These are phyloP conservation scores for Dentipellis fragilis DNA, from an alignment of 768 basidiomycete species.

Conservation along the genomic window DNA sequence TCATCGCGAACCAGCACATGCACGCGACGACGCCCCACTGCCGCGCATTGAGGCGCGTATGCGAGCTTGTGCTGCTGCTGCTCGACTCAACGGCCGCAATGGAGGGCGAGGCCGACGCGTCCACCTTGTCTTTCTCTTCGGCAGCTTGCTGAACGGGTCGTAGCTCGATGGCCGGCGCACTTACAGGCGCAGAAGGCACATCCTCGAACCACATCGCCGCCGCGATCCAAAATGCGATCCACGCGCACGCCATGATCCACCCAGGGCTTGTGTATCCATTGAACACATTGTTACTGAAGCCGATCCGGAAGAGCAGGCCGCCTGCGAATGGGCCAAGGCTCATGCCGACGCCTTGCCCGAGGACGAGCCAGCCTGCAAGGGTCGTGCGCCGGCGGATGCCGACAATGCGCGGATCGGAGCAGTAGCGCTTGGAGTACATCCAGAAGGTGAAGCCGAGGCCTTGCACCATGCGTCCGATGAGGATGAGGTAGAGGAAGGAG, in stretches of 20 bases:
- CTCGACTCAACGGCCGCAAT: neutral
- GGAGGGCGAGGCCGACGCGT: neutral
- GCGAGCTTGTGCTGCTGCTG: neutral
- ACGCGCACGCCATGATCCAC: slow-evolving; percentile 52
- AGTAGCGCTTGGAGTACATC: slow-evolving; percentile 64
- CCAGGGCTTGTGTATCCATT: slow-evolving; percentile 61
- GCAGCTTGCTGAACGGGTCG: neutral
- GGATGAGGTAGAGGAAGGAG: slow-evolving; percentile 56
- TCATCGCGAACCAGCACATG: slow-evolving; percentile 66
- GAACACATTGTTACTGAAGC: slow-evolving; percentile 44
- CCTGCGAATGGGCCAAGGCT: slow-evolving; percentile 55
- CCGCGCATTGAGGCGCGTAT: neutral
- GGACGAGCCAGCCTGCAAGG: slow-evolving; percentile 50
- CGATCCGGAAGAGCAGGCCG: slow-evolving; percentile 50
- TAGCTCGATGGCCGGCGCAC: neutral
- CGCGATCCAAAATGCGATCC: slow-evolving; percentile 40
- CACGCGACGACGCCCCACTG: slow-evolving; percentile 42
- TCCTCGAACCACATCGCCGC: slow-evolving; percentile 24
- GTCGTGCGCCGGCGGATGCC: slow-evolving; percentile 54
- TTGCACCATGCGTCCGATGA: slow-evolving; percentile 54
- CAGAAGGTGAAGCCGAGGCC: slow-evolving; percentile 52
- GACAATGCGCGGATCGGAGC: slow-evolving; percentile 55
- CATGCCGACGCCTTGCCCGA: slow-evolving; percentile 54
- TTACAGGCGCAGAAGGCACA: slow-evolving; percentile 12
- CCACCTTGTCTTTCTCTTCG: neutral